Evolutionary conservation across 371 early-diverging fungal species (phyloP).

Genomic region (Mortierella sp.): DNA sequence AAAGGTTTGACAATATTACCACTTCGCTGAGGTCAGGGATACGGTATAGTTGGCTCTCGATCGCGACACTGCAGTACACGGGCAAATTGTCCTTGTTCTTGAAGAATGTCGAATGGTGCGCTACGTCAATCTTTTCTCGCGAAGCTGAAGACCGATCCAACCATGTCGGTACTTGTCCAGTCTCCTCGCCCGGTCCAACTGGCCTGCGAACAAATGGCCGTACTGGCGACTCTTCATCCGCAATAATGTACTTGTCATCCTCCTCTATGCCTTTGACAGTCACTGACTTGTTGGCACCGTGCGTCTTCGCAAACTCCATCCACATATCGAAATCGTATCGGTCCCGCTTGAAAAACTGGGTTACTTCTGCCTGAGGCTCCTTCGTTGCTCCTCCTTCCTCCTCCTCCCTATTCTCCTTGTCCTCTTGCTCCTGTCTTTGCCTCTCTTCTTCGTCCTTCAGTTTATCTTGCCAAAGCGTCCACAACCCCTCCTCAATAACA

Average conservation of each 20-base stretch:
- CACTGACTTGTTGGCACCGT: not conserved
- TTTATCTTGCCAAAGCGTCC: not conserved
- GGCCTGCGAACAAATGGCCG: not conserved
- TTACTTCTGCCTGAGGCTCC: not conserved
- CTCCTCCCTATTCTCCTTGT: not conserved
- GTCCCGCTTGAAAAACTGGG: not conserved
- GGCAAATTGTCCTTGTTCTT: not conserved
- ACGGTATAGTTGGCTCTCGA: not conserved
- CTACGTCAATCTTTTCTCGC: not conserved
- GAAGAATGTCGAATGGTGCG: slow-evolving; percentile 3
- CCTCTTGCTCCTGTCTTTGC: not conserved
- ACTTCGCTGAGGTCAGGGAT: not conserved
- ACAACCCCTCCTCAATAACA: not conserved
- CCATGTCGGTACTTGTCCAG: not conserved
- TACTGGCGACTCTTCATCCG: not conserved
- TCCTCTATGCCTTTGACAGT: not conserved
- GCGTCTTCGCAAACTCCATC: not conserved
- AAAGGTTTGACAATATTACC: not conserved
- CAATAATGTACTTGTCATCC: not conserved
- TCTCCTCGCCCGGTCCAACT: not conserved
- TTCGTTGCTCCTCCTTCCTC: not conserved
- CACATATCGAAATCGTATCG: not conserved
- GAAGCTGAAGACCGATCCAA: not conserved
- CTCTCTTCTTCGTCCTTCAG: not conserved
- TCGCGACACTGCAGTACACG: not conserved